A percentile compares a stretch with the other conserved stretches of the same genome.
phyloP scores from a whole-genome alignment of 1,139 yeast genomes.

The Pichia sp. region DNA sequence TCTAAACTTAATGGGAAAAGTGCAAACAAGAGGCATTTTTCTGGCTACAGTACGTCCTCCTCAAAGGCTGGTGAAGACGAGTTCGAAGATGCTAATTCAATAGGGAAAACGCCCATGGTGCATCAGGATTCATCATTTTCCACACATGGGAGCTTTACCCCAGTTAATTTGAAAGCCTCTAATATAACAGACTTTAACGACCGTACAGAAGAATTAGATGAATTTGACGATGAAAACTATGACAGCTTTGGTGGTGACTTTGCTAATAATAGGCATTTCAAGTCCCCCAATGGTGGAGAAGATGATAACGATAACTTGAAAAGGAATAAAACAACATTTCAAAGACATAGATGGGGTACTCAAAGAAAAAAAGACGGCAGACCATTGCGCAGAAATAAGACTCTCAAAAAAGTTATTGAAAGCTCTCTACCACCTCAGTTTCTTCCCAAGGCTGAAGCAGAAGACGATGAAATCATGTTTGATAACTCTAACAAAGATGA shows the following conservation, averaged over 20 bases:
- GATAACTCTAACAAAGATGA: constrained; percentile 30
- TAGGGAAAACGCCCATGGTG: constrained; percentile 21
- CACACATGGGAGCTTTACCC: constrained; percentile 1
- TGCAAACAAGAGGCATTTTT: constrained; percentile 12
- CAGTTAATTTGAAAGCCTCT: constrained; percentile 7
- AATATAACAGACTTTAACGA: constrained; percentile 12
- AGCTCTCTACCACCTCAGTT: constrained; percentile 18
- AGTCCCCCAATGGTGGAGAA: not conserved
- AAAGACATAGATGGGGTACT: constrained; percentile 88
- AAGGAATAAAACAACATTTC: constrained; percentile 36
- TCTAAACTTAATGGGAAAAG: constrained; percentile 10
- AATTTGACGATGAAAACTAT: constrained; percentile 14
- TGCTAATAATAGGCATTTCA: no score
- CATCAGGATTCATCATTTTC: constrained; percentile 14
- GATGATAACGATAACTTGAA: constrained; percentile 14
- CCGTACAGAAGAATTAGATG: constrained; percentile 5
- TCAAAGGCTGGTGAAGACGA: constrained; percentile 15
- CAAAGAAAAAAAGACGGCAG: constrained; percentile 71
- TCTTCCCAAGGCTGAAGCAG: constrained; percentile 13
- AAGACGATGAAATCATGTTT: constrained; percentile 13
- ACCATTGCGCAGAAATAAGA: constrained; percentile 37
- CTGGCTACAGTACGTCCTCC: constrained; percentile 15
- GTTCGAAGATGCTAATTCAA: constrained; percentile 18
- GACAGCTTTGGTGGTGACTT: constrained; percentile 17
- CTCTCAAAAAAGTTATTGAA: constrained; percentile 29